phyloP scores from a whole-genome alignment of 768 basidiomycete species.

The Mycena leptocephala region DNA sequence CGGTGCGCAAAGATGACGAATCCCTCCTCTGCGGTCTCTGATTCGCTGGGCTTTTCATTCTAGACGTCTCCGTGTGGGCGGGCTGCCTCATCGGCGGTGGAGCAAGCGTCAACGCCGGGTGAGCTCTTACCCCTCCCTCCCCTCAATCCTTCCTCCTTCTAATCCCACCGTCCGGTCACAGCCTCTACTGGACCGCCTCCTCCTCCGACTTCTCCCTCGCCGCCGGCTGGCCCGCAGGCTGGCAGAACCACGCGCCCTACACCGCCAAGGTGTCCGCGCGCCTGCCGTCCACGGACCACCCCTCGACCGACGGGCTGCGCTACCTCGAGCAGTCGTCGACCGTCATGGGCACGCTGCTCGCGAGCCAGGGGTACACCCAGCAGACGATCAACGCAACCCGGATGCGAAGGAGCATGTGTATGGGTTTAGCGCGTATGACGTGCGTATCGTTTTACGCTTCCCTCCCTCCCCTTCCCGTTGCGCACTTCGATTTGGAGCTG shows the following conservation, averaged over 20 bases:
- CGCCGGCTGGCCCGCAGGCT: constrained; percentile 70
- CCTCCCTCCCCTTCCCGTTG: neutral
- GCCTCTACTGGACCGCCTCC: constrained; percentile 71
- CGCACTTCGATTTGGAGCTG: too few relatives aligned
- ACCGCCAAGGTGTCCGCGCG: constrained; percentile 65
- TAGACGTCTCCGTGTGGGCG: constrained; percentile 74
- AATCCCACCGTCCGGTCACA: constrained; percentile 23
- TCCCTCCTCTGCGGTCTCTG: neutral
- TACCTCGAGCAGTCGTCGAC: constrained; percentile 68
- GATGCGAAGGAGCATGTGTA: constrained; percentile 73
- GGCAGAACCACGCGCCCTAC: constrained; percentile 68
- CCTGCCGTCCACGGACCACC: constrained; percentile 71
- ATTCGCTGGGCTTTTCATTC: neutral
- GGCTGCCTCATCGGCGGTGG: constrained; percentile 78
- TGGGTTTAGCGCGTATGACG: constrained; percentile 67
- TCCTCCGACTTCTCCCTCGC: constrained; percentile 65
- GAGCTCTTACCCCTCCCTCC: too few relatives aligned
- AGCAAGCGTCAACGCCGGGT: constrained; percentile 76
- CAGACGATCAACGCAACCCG: constrained; percentile 71
- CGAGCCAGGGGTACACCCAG: constrained; percentile 64
- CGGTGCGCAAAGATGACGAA: constrained; percentile 47
- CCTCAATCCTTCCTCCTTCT: too few relatives aligned
- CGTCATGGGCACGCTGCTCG: constrained; percentile 63
- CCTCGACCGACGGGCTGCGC: constrained; percentile 72
- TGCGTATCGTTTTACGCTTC: constrained; percentile 42